Base-by-base conservation (phyloP, 495 filamentous ascomycete genomes). In the Glonium stellatum region DNA sequence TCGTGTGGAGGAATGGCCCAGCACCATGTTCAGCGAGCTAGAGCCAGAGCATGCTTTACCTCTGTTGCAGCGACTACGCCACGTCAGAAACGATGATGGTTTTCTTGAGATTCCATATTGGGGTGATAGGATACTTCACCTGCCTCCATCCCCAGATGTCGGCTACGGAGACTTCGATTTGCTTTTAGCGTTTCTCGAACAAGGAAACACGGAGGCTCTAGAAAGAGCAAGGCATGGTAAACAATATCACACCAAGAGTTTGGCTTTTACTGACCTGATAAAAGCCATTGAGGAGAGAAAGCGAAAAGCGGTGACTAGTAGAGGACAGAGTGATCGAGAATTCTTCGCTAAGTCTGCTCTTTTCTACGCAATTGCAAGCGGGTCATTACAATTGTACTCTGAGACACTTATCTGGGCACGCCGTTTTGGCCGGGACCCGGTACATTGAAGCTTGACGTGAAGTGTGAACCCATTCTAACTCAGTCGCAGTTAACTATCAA, bases 361-460 rank as follows among this genome's bases (percentile, higher is more conserved):
- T 8, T 42, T 57, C 22, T 70, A 69, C 47, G 65, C 69, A n/a
- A 66, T 71, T 39, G 70, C 70, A 25, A 71, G 67, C 48, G 66
- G 69, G 4, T 65, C 60, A 34, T 53, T 71, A 9, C 57, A 68
- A 8, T 27, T 70, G 13, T 70, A 69, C 34, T 47, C 52, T 15
- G 61, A 71, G 27, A 66, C 61, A 34, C 18, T 67, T 13, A 21
- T 60, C 25, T 74, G 71, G 71, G 52, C 64, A n/a, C 66, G 65
- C 5, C 71, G 71, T 5, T 74, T 67, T 42, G 56, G 66, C 23
- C 69, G 66, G 18, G 71, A 74, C 44, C 62, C 69, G 21, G 48
- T 51, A 25, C 18, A 6, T 25, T 1, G 39, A 44, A 44, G 4
- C 18, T 15, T 44, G 10, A 44, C 13, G 18, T 44, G 1, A 4